These are phyloP conservation scores for Urostyla sp. DNA, from an alignment of 73 alveolate species.

Conservation along the genomic window DNA sequence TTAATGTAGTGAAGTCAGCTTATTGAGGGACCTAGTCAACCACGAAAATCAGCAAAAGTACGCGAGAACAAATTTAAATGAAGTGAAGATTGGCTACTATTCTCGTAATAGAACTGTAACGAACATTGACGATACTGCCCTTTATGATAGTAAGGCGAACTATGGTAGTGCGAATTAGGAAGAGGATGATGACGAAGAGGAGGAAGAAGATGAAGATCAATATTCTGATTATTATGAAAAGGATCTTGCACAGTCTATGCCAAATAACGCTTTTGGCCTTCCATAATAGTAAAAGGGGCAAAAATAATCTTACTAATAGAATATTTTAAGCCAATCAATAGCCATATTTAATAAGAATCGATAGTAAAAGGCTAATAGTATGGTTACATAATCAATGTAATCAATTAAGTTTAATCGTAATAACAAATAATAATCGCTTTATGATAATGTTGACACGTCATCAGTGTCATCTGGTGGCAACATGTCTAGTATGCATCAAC, in stretches of 20 bases:
- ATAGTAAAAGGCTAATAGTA: neutral
- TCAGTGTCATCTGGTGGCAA: too few species aligned
- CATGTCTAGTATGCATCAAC: too few species aligned
- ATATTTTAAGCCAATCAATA: neutral
- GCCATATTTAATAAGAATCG: neutral
- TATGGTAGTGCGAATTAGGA: conserved; percentile 23
- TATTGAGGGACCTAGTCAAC: conserved; percentile 33
- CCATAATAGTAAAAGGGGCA: neutral
- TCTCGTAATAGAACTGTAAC: neutral
- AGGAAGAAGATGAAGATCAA: conserved; percentile 30
- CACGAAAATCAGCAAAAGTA: conserved; percentile 13
- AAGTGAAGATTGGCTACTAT: conserved; percentile 36
- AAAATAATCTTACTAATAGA: neutral
- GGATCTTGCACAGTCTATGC: conserved; percentile 50
- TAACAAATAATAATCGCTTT: neutral
- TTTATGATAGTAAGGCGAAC: conserved; percentile 1
- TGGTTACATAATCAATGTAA: conserved; percentile 27
- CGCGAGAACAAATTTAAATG: conserved; percentile 19
- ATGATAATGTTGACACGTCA: too few species aligned
- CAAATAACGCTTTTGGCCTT: neutral
- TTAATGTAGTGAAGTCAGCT: conserved; percentile 53
- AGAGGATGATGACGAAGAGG: conserved; percentile 41
- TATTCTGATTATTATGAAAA: conserved; percentile 9
- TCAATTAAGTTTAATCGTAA: conserved; percentile 18
- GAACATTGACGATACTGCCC: neutral